Percentiles rank a stretch among this genome's conserved stretches.
Conservation (phyloP, 768 basidiomycete species). For the Panaeolus papilionaceus region DNA sequence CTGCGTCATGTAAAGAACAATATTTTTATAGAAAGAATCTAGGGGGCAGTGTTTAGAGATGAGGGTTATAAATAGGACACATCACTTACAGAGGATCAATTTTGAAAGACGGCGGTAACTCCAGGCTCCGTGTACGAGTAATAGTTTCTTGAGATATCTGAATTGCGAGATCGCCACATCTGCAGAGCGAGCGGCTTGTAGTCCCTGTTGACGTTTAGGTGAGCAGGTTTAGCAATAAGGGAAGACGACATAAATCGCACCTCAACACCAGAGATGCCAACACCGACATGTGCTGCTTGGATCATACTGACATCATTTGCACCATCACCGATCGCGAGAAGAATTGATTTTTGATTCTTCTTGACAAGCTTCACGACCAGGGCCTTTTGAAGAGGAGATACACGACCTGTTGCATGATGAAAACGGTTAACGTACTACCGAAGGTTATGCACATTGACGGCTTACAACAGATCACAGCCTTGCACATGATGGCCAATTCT, state of each 20-base stretch:
- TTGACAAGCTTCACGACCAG: slow-evolving; percentile 99
- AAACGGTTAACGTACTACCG: slow-evolving; percentile 14
- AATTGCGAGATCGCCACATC: slow-evolving; percentile 99
- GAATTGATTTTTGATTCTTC: slow-evolving; percentile 90
- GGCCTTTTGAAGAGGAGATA: slow-evolving; percentile 97
- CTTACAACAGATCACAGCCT: slow-evolving; percentile 97
- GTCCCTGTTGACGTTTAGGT: slow-evolving; percentile 60
- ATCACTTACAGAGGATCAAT: slow-evolving; percentile 86
- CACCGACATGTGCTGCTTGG: slow-evolving; percentile 96
- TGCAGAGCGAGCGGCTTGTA: slow-evolving; percentile 97
- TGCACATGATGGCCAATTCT: slow-evolving; percentile 97
- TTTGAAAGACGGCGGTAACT: slow-evolving; percentile 96
- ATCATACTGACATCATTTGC: slow-evolving; percentile 99
- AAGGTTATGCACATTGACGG: slow-evolving; percentile 21
- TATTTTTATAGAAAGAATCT: slow-evolving; percentile 99
- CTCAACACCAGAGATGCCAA: slow-evolving; percentile 98
- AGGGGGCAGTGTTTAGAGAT: slow-evolving; percentile 12
- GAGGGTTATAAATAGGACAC: neutral
- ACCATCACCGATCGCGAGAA: slow-evolving; percentile 97
- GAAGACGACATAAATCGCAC: slow-evolving; percentile 41
- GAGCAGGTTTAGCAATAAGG: slow-evolving; percentile 10
- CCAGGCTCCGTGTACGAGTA: slow-evolving; percentile 98
- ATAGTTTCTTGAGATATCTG: slow-evolving; percentile 90
- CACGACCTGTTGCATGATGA: slow-evolving; percentile 68
- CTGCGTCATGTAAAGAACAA: slow-evolving; percentile 96